Percentiles rank a stretch among this genome's conserved stretches.
Evolutionary conservation across 169 alveolate species (phyloP).

Genomic region (Plasmodium adleri): DNA sequence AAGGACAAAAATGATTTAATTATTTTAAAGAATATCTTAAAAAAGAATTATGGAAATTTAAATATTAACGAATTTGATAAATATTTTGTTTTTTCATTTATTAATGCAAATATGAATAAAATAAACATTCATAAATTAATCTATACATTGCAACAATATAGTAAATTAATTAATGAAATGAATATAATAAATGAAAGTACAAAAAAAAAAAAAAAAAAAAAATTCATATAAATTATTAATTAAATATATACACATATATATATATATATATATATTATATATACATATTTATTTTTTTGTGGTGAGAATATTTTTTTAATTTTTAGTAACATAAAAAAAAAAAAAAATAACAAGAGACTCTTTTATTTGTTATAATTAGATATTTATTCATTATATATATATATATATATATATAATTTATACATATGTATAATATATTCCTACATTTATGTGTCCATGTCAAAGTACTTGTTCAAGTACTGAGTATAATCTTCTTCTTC

Average conservation of each 20-base stretch:
- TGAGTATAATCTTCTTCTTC: conserved; percentile 77
- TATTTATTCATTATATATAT: no score
- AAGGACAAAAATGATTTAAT: conserved; percentile 23
- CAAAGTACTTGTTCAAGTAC: conserved; percentile 67
- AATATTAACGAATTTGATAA: conserved; percentile 22
- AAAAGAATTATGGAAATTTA: conserved; percentile 29
- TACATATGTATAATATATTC: background rate
- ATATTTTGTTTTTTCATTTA: conserved; percentile 70
- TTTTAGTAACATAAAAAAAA: background rate
- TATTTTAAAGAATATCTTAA: conserved; percentile 43
- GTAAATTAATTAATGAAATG: conserved; percentile 15
- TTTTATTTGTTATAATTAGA: no score
- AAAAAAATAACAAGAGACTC: background rate
- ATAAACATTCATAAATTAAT: conserved; percentile 73
- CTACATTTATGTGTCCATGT: conserved; percentile 29
- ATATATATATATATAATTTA: no score
- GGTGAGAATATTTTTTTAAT: no score
- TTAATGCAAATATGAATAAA: conserved; percentile 53
- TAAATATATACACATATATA: no score
- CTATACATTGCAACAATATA: conserved; percentile 44
- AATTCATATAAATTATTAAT: no score
- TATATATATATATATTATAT: conserved; percentile 1
- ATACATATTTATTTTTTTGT: background rate
- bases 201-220: conserved; percentile 49
- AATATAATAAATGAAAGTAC: conserved; percentile 22